Conservation (phyloP, 2,329 filamentous ascomycete species). For the Endothia cerciana region DNA sequence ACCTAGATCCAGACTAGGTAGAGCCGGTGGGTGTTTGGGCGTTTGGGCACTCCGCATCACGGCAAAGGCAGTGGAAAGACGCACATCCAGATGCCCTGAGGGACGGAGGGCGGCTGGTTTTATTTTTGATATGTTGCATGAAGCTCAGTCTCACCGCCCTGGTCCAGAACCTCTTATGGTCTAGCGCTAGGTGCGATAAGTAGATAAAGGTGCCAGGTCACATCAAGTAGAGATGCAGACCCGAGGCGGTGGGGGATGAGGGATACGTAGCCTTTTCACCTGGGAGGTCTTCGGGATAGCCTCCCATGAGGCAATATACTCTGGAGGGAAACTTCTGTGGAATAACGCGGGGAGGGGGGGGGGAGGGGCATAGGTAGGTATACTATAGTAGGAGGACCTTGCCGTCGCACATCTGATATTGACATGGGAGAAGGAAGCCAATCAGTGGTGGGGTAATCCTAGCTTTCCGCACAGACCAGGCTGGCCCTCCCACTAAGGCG, state of each 20-base stretch:
- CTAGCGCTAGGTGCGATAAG: constrained; percentile 34
- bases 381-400: not conserved
- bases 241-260: constrained; percentile 5
- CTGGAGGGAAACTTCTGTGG: no score
- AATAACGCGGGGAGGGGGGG: not conserved
- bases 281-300: constrained; percentile 25
- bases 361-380: not conserved
- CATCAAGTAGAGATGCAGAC: constrained; percentile 6
- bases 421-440: constrained; percentile 24
- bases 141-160: constrained; percentile 37
- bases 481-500: constrained; percentile 30
- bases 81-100: not conserved
- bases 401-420: not conserved
- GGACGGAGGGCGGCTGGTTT: no score
- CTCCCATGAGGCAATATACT: no score
- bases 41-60: not conserved
- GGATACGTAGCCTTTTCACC: constrained; percentile 6
- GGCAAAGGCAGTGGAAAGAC: not conserved
- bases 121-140: constrained; percentile 31
- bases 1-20: not conserved
- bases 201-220: constrained; percentile 35
- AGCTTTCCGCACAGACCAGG: constrained; percentile 22
- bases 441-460: constrained; percentile 36
- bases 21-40: not conserved
- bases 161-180: constrained; percentile 27